phyloP scores from a whole-genome alignment of 345 rosid genomes.

The Rhizophora apiculata region DNA sequence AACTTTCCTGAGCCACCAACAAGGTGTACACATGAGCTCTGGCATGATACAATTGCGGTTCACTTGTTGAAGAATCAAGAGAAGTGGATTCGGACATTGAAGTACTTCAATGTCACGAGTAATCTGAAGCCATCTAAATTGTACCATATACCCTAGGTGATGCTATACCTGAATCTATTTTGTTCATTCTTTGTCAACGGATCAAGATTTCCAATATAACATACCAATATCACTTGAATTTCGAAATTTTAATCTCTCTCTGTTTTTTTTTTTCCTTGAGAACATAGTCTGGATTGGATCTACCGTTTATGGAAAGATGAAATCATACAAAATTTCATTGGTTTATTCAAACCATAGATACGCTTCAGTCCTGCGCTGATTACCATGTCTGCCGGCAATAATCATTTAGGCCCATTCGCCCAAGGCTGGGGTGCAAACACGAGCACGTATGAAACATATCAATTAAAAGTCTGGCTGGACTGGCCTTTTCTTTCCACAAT shows the following conservation, averaged over 20 bases:
- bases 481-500: no score
- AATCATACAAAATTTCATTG: no score
- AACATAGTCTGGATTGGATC: no score
- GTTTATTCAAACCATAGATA: no score
- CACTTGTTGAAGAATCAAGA: constrained; percentile 78
- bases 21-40: constrained; percentile 66
- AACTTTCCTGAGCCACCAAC: constrained; percentile 63
- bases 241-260: neutral
- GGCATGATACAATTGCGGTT: constrained; percentile 75
- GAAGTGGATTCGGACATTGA: constrained; percentile 66
- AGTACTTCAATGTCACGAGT: constrained; percentile 59
- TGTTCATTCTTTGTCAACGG: neutral
- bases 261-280: no score
- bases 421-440: no score
- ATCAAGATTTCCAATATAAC: neutral
- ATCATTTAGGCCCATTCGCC: no score
- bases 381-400: no score
- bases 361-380: no score
- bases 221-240: neutral
- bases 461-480: no score
- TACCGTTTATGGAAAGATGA: no score
- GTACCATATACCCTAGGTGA: constrained; percentile 55
- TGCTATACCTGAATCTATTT: neutral
- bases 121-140: constrained; percentile 80
- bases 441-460: no score